Evolutionary conservation across 768 basidiomycete genomes (phyloP).

Genomic region (Mrakia frigida): DNA sequence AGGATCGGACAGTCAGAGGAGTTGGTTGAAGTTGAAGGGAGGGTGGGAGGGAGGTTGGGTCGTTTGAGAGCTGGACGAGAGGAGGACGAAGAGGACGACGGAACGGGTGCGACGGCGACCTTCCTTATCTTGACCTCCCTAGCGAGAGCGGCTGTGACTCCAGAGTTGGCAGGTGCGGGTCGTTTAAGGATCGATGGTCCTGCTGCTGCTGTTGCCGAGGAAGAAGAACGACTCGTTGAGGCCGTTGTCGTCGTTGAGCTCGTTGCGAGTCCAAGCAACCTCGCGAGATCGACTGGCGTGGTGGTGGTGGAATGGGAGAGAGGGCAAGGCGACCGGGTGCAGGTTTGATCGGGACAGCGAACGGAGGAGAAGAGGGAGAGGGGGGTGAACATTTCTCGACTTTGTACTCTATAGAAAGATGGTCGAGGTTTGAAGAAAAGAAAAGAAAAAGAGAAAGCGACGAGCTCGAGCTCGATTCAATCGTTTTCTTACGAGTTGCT

Average conservation of each 20-base stretch:
- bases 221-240: background rate
- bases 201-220: background rate
- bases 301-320: conserved; percentile 10
- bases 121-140: background rate
- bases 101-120: background rate
- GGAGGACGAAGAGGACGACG: background rate
- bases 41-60: background rate
- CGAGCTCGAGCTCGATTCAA: background rate
- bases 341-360: conserved; percentile 15
- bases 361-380: conserved; percentile 14
- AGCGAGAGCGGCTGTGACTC: background rate
- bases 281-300: background rate
- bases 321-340: conserved; percentile 5
- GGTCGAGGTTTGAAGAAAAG: background rate
- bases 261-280: background rate
- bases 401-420: background rate
- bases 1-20: conserved; percentile 51
- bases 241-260: background rate
- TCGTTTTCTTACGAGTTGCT: background rate
- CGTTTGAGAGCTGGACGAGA: background rate
- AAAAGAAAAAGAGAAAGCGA: background rate
- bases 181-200: background rate
- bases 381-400: conserved; percentile 12
- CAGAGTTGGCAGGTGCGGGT: background rate
- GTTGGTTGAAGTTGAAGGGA: background rate